These are phyloP conservation scores for Alternaria ethzedia DNA, from an alignment of 2,329 filamentous ascomycete species.

Conservation along the genomic window DNA sequence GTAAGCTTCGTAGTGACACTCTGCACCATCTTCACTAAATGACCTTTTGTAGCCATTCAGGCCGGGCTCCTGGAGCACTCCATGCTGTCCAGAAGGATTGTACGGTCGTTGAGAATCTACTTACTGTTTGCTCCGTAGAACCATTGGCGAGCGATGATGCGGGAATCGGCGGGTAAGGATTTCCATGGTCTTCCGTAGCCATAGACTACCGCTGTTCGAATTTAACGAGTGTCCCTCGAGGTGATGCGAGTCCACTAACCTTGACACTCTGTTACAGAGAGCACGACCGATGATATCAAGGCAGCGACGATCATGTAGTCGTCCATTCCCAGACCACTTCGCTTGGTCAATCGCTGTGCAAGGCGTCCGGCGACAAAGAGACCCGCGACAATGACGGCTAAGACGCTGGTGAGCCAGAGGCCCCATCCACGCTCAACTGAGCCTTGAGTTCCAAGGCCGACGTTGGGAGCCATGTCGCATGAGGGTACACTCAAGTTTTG, in stretches of 20 bases:
- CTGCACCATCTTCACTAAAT: not conserved
- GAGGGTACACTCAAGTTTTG: not conserved
- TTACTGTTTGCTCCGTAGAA: constrained; percentile 39
- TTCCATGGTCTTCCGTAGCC: constrained; percentile 29
- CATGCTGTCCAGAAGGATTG: not conserved
- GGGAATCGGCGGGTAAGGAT: constrained; percentile 16
- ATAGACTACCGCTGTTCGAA: constrained; percentile 26
- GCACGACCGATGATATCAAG: constrained; percentile 21
- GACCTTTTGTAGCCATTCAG: not conserved
- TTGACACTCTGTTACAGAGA: constrained; percentile 33
- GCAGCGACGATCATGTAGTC: constrained; percentile 34
- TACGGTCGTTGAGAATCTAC: not conserved
- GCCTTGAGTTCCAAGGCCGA: constrained; percentile 31
- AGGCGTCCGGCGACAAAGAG: constrained; percentile 26
- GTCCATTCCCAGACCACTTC: constrained; percentile 25
- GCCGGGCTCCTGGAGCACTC: not conserved
- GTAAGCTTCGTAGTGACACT: not conserved
- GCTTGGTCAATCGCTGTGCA: constrained; percentile 22
- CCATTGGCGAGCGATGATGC: constrained; percentile 30
- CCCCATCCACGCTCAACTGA: constrained; percentile 29
- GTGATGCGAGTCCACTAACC: constrained; percentile 10
- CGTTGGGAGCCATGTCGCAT: constrained; percentile 24
- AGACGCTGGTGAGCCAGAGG: constrained; percentile 30
- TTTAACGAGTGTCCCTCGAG: not conserved
- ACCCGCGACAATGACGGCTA: constrained; percentile 24